A percentile compares a stretch with the other conserved stretches of the same genome.
Evolutionary conservation across 176 grass and related monocot species (phyloP).

Genomic region (Oryza meyeriana): DNA sequence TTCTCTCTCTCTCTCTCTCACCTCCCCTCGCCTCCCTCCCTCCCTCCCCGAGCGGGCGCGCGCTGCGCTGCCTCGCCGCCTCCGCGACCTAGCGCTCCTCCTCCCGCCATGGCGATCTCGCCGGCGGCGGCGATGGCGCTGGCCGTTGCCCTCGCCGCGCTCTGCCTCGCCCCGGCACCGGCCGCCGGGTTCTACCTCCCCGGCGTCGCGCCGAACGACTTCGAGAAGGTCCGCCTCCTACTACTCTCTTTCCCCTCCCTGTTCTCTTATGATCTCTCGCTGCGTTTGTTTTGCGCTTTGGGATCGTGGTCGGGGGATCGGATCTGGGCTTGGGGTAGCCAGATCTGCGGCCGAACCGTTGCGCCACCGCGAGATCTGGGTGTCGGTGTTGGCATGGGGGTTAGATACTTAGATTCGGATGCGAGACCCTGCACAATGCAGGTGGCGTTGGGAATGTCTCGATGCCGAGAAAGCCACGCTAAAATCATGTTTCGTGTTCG

Average conservation of each 20-base stretch:
- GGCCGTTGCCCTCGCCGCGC: slow-evolving; percentile 33
- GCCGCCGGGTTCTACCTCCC: slow-evolving; percentile 76
- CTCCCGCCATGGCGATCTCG: slow-evolving; percentile 46
- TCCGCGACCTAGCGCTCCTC: neutral
- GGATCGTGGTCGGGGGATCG: neutral
- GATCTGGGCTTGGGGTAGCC: slow-evolving; percentile 27
- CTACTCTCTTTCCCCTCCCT: neutral
- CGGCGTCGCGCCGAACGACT: slow-evolving; percentile 83
- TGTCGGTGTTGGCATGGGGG: neutral
- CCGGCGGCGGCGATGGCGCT: slow-evolving; percentile 29
- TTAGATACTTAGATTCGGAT: neutral
- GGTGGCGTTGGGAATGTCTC: neutral
- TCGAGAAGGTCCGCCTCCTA: slow-evolving; percentile 51
- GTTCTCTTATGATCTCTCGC: neutral
- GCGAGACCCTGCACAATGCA: neutral
- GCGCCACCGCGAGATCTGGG: slow-evolving; percentile 14
- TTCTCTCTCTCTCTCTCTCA: neutral
- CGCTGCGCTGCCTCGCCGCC: slow-evolving; percentile 12
- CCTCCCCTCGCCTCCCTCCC: neutral
- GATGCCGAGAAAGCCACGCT: neutral
- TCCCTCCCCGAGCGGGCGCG: neutral
- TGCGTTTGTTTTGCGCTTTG: neutral
- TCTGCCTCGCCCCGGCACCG: slow-evolving; percentile 36
- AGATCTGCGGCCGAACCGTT: slow-evolving; percentile 37
- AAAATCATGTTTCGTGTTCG: neutral